Evolutionary conservation across 2,329 filamentous ascomycete species (phyloP).

Genomic region (Cladophialophora chaetospira): DNA sequence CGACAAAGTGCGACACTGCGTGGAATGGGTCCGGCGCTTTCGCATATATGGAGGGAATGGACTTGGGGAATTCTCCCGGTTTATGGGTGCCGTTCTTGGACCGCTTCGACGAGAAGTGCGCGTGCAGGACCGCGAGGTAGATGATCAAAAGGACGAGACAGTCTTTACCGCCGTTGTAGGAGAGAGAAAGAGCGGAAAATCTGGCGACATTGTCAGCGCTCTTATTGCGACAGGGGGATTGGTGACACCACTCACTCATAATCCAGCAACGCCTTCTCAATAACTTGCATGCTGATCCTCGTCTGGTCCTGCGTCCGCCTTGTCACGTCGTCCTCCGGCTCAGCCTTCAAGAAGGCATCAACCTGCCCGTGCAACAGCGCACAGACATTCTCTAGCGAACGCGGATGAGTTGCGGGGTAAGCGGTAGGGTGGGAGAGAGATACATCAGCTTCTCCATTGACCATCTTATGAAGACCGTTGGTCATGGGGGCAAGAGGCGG

Average conservation of each 20-base stretch:
- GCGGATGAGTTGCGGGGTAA: conserved; percentile 18
- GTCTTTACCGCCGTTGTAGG: conserved; percentile 98
- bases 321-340: conserved; percentile 58
- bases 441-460: conserved; percentile 34
- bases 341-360: conserved; percentile 64
- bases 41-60: conserved; percentile 86
- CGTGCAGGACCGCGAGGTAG: conserved; percentile 67
- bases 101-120: conserved; percentile 34
- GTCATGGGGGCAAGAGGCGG: conserved; percentile 34
- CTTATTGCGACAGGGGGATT: background rate
- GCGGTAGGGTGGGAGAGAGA: conserved; percentile 13
- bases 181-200: conserved; percentile 77
- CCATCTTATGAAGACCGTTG: conserved; percentile 23
- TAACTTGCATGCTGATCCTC: conserved; percentile 68
- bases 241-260: conserved; percentile 65
- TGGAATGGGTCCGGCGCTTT: conserved; percentile 80
- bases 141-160: conserved; percentile 89
- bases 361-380: conserved; percentile 63
- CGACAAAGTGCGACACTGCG: conserved; percentile 84
- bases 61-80: conserved; percentile 45
- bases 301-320: conserved; percentile 73
- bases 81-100: conserved; percentile 8
- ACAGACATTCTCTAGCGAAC: conserved; percentile 61
- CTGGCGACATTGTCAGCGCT: conserved; percentile 45
- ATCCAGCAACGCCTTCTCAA: conserved; percentile 71